These are phyloP conservation scores for Pyrenophora teres DNA, from an alignment of 2,329 filamentous ascomycete species.

Conservation along the genomic window DNA sequence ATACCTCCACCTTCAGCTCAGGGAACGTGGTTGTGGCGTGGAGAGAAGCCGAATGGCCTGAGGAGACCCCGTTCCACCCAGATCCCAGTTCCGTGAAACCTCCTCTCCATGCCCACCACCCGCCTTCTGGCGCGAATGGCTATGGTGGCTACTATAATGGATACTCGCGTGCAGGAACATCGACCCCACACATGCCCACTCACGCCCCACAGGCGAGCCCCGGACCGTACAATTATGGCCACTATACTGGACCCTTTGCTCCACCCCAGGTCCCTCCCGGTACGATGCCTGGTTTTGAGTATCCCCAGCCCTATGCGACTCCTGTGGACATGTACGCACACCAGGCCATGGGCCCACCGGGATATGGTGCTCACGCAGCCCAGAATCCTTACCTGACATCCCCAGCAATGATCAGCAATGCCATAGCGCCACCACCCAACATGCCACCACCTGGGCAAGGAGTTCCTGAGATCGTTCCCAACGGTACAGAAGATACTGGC, in stretches of 20 bases:
- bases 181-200: slow-evolving; percentile 43
- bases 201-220: slow-evolving; percentile 45
- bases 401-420: slow-evolving; percentile 35
- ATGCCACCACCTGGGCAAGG: slow-evolving; percentile 26
- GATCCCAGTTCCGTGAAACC: slow-evolving; percentile 58
- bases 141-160: slow-evolving; percentile 43
- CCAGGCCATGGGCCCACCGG: slow-evolving; percentile 38
- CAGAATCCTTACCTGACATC: slow-evolving; percentile 40
- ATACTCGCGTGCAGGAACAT: slow-evolving; percentile 45
- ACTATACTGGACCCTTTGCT: slow-evolving; percentile 45
- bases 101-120: slow-evolving; percentile 39
- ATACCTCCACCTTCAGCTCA: slow-evolving; percentile 70
- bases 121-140: slow-evolving; percentile 26
- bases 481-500: slow-evolving; percentile 27
- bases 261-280: slow-evolving; percentile 39
- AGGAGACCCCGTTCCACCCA: slow-evolving; percentile 71
- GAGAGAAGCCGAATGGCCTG: slow-evolving; percentile 78
- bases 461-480: slow-evolving; percentile 20
- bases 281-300: slow-evolving; percentile 33
- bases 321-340: slow-evolving; percentile 38
- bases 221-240: slow-evolving; percentile 43
- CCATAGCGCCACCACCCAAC: slow-evolving; percentile 31
- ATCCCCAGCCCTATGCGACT: slow-evolving; percentile 36
- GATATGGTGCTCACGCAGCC: slow-evolving; percentile 31
- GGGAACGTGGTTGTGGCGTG: slow-evolving; percentile 77